Conservation (phyloP, 352 stramenopile genomes). For the Pythium dissotocum region DNA sequence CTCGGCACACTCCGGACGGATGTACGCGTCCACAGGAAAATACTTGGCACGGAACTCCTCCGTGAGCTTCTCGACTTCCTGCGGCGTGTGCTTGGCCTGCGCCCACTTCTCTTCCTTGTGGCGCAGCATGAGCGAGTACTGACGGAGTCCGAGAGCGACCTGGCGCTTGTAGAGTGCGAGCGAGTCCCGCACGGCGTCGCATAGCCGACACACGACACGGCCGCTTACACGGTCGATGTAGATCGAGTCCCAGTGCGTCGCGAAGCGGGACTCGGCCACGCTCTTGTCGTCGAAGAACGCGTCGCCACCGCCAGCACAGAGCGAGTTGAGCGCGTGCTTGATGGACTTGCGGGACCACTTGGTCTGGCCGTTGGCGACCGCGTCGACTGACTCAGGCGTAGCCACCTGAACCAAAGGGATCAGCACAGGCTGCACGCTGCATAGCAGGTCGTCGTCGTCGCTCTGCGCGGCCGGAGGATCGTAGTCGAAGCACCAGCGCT, state of each 20-base stretch:
- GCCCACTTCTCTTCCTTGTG: slow-evolving; percentile 19
- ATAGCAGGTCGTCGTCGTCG: slow-evolving; percentile 22
- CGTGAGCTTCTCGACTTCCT: slow-evolving; percentile 19
- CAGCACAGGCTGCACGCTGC: slow-evolving; percentile 19
- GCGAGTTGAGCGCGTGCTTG: slow-evolving; percentile 16
- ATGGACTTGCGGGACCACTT: slow-evolving; percentile 20
- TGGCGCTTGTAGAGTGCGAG: slow-evolving; percentile 25
- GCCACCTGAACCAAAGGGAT: slow-evolving; percentile 13
- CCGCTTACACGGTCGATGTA: slow-evolving; percentile 24
- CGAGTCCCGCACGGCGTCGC: slow-evolving; percentile 19
- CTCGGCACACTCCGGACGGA: slow-evolving; percentile 20
- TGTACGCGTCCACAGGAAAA: slow-evolving; percentile 26
- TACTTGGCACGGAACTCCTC: slow-evolving; percentile 15
- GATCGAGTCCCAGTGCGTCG: slow-evolving; percentile 29
- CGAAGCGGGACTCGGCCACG: slow-evolving; percentile 26
- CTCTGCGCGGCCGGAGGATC: slow-evolving; percentile 3
- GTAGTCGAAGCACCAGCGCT: slow-evolving; percentile 31
- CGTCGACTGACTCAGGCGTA: background rate
- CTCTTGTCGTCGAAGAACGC: slow-evolving; percentile 25
- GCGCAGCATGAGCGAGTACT: slow-evolving; percentile 22
- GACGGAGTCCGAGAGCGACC: slow-evolving; percentile 11
- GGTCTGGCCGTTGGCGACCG: background rate
- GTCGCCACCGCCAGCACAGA: slow-evolving; percentile 17
- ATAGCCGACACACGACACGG: slow-evolving; percentile 22
- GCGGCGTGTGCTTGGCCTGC: background rate